Base-by-base conservation (phyloP, 1,284 basidiomycete genomes). In the Pascua sp. region DNA sequence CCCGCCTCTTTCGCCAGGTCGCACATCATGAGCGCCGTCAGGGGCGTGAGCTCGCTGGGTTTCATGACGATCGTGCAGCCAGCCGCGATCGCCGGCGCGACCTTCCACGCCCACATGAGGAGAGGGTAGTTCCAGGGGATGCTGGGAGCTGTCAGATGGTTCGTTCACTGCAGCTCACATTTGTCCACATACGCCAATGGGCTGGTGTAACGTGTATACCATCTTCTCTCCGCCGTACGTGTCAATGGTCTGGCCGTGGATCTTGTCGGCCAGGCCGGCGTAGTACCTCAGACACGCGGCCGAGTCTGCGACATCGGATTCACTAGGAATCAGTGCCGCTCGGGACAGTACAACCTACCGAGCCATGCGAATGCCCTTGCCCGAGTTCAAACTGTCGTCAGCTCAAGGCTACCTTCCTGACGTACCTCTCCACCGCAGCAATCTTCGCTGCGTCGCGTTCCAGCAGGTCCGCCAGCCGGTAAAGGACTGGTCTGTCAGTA, bases 61-160 rank as follows among this genome's bases (percentile, higher is more conserved):
- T 97, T 77, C 65, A 77, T 71, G 59, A 77, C 61, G 51, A 77
- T 60, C 15, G 66, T 67, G 59, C 72, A 73, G 24, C 73, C 75
- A 44, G 85, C 86, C 8, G 93, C 91, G 52, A 95, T 82, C 5
- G 92, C 92, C 36, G 92, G 92, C 10, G 86, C 91, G 51, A 93
- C 82, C 78, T 94, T 94, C 90, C 91, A 94, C 10, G 87, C 81
- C 86, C 89, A 90, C 90, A 94, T 93, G 66, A 84, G 84, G 72
- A 95, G 88, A 13, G 91, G 92, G 74, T 92, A 94, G 78, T 94
- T 93, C 89, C 88, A 91, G 11, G 89, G 89, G 63, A 91, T 90
- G 66, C 89, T 90, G 68, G 42, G 13, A 32, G 24, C 24, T 16
- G 50, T 52, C 50, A 54, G 47, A 12, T n/a, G 45, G 45, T 13